These are phyloP conservation scores for Paraurostyla sp. DNA, from an alignment of 73 alveolate genomes.

Conservation along the genomic window DNA sequence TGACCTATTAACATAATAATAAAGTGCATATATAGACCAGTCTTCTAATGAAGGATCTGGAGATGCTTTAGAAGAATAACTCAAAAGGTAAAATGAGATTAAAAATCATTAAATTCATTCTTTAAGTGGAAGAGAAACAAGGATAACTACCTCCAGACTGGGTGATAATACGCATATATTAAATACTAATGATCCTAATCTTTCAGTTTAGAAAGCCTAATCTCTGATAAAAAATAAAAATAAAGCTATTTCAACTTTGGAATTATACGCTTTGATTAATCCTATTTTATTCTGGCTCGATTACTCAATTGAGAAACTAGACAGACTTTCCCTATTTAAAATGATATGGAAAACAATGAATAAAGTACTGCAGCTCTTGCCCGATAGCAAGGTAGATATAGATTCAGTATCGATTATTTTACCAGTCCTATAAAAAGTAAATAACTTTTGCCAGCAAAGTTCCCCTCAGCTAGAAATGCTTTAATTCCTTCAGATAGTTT, in stretches of 20 bases:
- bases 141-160: background rate
- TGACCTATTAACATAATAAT: background rate
- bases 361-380: slow-evolving; percentile 37
- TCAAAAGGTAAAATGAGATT: background rate
- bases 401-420: slow-evolving; percentile 48
- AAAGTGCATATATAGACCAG: background rate
- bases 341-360: slow-evolving; percentile 67
- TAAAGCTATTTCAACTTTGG: slow-evolving; percentile 29
- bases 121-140: slow-evolving; percentile 52
- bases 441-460: slow-evolving; percentile 46
- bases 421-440: slow-evolving; percentile 59
- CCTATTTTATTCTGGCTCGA: slow-evolving; percentile 80
- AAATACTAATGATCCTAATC: background rate
- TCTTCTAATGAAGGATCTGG: background rate
- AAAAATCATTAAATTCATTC: slow-evolving; percentile 15
- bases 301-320: slow-evolving; percentile 66
- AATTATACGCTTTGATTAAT: slow-evolving; percentile 61
- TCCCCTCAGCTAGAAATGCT: slow-evolving; percentile 79
- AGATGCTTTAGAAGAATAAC: background rate
- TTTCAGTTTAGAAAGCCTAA: background rate
- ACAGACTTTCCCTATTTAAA: slow-evolving; percentile 64
- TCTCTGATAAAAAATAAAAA: background rate
- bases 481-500: slow-evolving; percentile 62
- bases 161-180: background rate
- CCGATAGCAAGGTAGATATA: slow-evolving; percentile 34